Evolutionary conservation across 768 basidiomycete genomes (phyloP).

Genomic region (Naganishia vishniacii): DNA sequence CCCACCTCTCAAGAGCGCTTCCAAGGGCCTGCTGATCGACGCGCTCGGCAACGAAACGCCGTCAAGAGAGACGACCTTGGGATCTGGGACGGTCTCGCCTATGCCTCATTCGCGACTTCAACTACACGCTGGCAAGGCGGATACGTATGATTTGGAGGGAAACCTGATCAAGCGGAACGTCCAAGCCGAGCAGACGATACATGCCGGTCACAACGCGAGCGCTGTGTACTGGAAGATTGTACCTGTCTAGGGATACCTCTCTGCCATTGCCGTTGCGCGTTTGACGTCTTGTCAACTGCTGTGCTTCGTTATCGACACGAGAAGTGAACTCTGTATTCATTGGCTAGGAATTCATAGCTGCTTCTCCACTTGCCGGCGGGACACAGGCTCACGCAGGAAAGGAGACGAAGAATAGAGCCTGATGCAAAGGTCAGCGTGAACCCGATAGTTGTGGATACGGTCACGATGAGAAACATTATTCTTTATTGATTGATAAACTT

Average conservation of each 20-base stretch:
- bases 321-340: too few species aligned
- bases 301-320: too few species aligned
- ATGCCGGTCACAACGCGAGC: conserved; percentile 48
- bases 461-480: too few species aligned
- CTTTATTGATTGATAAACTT: too few species aligned
- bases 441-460: too few species aligned
- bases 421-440: too few species aligned
- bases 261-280: too few species aligned
- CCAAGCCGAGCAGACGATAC: conserved; percentile 46
- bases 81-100: conserved; percentile 45
- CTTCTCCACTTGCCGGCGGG: too few species aligned
- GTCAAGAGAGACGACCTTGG: conserved; percentile 31
- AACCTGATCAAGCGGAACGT: conserved; percentile 44
- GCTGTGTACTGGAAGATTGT: conserved; percentile 50
- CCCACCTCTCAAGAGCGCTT: conserved; percentile 35
- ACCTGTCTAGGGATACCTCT: neutral
- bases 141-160: conserved; percentile 41
- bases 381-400: too few species aligned
- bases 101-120: conserved; percentile 51
- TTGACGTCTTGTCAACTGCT: too few species aligned
- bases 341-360: too few species aligned
- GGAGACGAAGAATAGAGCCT: too few species aligned
- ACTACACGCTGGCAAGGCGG: conserved; percentile 38
- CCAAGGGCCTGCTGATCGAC: conserved; percentile 13
- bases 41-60: conserved; percentile 4